Base-by-base conservation (phyloP, 2,329 filamentous ascomycete genomes). In the Colletotrichum tropicicola region DNA sequence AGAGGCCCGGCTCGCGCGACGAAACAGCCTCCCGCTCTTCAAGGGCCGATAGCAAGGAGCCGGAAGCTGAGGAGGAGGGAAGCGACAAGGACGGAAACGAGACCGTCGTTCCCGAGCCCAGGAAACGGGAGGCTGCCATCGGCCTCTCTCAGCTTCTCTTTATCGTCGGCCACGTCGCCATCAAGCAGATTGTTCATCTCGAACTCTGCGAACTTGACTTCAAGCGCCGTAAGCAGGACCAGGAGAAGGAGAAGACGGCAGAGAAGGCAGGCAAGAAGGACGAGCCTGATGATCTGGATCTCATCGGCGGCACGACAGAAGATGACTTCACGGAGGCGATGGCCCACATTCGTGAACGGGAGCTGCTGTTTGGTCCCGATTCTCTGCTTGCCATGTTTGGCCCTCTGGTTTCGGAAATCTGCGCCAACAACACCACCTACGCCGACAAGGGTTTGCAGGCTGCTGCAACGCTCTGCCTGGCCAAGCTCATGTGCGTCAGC, bases 401-500 rank as follows among this genome's bases (percentile, higher is more conserved):
- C 0, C 94, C 94, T 6, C 81, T 99, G 59, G 96, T 97, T 4
- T 90, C 92, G 10, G 96, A 99, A 74, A 93, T 99, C 61, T 98
- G 96, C 79, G 91, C 92, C 69, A 97, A 97, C 79, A 98, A 97
- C 79, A 97, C 94, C 6, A 90, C 90, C 1, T 98, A 98, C 80
- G 89, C 91, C 60, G 94, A 98, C 79, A 90, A 92, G 68, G 93
- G 93, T 60, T 87, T 99, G 10, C 96, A 99, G 79, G 93, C 94
- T 21, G 93, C 97, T 41, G 94, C 96, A 10, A 97, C 96, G 1
- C 83, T 99, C 8, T 99, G 96, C 75, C 87, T 99, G 73, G 95
- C 95, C 4, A 99, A 99, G 82, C 88, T 99, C 66, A 99, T 99
- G 97, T 99, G 97, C 74, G 94, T 99, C 43, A 97, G 93, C 71